These are phyloP conservation scores for Rhododendron mucronatum DNA, from an alignment of 148 eudicot species.

Conservation along the genomic window DNA sequence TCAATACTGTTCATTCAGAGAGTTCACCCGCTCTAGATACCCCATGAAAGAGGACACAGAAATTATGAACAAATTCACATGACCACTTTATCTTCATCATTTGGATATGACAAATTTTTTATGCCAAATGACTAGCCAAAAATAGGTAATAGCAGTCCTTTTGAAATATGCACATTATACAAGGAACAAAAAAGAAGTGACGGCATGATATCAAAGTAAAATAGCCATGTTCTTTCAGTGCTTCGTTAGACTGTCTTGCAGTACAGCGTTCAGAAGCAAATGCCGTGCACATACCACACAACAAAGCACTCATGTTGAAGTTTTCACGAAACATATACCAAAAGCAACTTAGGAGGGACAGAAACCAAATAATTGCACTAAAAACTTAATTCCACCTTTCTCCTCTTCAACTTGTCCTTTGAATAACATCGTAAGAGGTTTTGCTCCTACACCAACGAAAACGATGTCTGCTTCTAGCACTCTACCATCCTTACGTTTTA, in stretches of 20 bases:
- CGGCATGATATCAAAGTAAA: too few relatives aligned
- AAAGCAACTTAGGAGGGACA: background rate
- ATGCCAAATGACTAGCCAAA: too few relatives aligned
- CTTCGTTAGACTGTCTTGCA: background rate
- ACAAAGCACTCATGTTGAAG: background rate
- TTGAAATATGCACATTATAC: too few relatives aligned
- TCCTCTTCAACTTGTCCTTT: slow-evolving; percentile 96
- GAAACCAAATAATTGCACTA: background rate
- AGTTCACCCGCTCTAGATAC: too few relatives aligned
- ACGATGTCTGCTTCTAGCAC: slow-evolving; percentile 91
- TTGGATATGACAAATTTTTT: too few relatives aligned
- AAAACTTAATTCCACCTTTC: slow-evolving; percentile 96
- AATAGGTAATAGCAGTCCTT: too few relatives aligned
- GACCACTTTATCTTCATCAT: too few relatives aligned
- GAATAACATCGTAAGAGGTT: slow-evolving; percentile 70
- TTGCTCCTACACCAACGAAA: slow-evolving; percentile 94
- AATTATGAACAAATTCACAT: too few relatives aligned
- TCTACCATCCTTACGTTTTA: slow-evolving; percentile 83
- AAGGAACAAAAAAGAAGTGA: too few relatives aligned
- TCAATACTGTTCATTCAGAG: too few relatives aligned
- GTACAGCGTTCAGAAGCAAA: background rate
- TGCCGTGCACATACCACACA: background rate
- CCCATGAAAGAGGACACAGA: too few relatives aligned
- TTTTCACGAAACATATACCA: background rate
- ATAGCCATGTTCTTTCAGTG: too few relatives aligned